Evolutionary conservation across 169 alveolate genomes (phyloP).

Genomic region (Eimeria necatrix): DNA sequence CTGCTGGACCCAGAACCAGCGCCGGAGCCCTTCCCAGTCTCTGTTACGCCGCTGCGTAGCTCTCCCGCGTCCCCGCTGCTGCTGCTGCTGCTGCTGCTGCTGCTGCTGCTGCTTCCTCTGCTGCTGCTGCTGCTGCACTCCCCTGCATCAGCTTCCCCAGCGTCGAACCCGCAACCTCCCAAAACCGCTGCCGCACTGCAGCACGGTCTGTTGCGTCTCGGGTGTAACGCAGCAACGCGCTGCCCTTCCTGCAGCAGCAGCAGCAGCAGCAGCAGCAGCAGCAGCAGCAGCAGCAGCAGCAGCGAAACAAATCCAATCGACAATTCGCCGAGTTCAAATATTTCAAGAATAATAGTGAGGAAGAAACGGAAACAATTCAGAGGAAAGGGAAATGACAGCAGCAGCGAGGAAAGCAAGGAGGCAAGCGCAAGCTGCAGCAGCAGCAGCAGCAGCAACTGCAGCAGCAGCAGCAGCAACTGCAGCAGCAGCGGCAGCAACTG

Average conservation of each 20-base stretch:
- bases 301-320: too few relatives aligned
- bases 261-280: too few relatives aligned
- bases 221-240: slow-evolving; percentile 42
- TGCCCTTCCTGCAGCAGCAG: slow-evolving; percentile 58
- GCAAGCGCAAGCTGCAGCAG: too few relatives aligned
- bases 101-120: slow-evolving; percentile 82
- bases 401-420: slow-evolving; percentile 97
- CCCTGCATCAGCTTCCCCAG: slow-evolving; percentile 69
- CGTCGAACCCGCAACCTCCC: slow-evolving; percentile 79
- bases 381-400: slow-evolving; percentile 68
- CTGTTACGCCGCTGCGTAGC: slow-evolving; percentile 87
- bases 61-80: slow-evolving; percentile 79
- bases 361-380: not conserved
- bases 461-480: too few relatives aligned
- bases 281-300: too few relatives aligned
- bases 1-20: slow-evolving; percentile 93
- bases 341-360: too few relatives aligned
- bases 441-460: too few relatives aligned
- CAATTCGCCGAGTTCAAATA: too few relatives aligned
- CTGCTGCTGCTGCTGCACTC: slow-evolving; percentile 57
- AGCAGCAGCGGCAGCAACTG: slow-evolving; percentile 89
- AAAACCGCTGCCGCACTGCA: slow-evolving; percentile 80
- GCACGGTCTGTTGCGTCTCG: slow-evolving; percentile 77
- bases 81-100: slow-evolving; percentile 83
- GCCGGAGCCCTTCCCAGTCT: slow-evolving; percentile 85